These are phyloP conservation scores for Starmerella geochares DNA, from an alignment of 805 yeast genomes.

Conservation along the genomic window DNA sequence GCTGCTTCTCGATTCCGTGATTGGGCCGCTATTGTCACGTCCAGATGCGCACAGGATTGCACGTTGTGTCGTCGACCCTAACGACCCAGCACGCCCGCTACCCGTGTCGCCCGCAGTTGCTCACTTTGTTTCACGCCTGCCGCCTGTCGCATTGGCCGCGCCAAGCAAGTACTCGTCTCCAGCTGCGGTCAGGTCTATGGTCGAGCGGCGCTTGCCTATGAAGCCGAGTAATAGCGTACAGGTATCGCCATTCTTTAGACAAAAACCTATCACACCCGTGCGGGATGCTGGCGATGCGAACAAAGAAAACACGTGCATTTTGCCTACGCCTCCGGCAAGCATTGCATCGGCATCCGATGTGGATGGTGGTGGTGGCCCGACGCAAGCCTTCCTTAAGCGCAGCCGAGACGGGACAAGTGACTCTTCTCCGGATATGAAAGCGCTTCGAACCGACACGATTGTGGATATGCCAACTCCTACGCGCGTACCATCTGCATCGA, in stretches of 20 bases:
- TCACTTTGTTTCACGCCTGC: constrained; percentile 8
- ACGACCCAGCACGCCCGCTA: constrained; percentile 6
- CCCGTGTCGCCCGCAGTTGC: constrained; percentile 12
- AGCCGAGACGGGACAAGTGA: neutral
- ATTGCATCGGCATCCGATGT: neutral
- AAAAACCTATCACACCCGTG: neutral
- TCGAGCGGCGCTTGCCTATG: constrained; percentile 6
- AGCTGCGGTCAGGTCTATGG: neutral
- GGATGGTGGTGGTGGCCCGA: neutral
- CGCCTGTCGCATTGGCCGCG: constrained; percentile 5
- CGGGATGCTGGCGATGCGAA: neutral
- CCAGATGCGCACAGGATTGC: constrained; percentile 20
- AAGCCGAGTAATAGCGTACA: neutral
- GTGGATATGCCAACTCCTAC: neutral
- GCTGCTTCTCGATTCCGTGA: constrained; percentile 9
- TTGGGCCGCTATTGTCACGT: constrained; percentile 12
- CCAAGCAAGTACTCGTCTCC: constrained; percentile 7
- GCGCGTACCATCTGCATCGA: no score
- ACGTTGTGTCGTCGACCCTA: constrained; percentile 16
- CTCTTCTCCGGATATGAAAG: neutral
- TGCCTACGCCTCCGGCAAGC: constrained; percentile 2
- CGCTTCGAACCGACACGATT: constrained; percentile 1
- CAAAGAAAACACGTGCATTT: neutral
- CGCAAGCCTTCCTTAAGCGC: neutral
- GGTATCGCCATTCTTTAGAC: neutral